These are phyloP conservation scores for Neonectria ditissima DNA, from an alignment of 2,329 filamentous ascomycete species.

Conservation along the genomic window DNA sequence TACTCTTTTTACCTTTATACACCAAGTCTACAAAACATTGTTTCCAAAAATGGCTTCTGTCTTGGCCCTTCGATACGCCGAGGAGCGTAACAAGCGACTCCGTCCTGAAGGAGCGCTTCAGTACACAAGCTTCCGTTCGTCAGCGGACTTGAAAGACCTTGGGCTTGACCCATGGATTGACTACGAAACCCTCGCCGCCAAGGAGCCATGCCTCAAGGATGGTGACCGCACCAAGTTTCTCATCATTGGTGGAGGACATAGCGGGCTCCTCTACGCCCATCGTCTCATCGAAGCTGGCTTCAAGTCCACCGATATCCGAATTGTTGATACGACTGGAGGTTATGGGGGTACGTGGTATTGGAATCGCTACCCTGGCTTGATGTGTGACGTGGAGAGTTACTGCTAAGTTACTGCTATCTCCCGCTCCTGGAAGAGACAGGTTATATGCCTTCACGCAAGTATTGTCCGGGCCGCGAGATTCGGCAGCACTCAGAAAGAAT, in stretches of 20 bases:
- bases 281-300: slow-evolving; percentile 42
- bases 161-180: slow-evolving; percentile 51
- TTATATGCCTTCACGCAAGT: slow-evolving; percentile 67
- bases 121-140: not conserved
- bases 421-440: slow-evolving; percentile 70
- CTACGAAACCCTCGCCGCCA: slow-evolving; percentile 40
- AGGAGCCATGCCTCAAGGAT: slow-evolving; percentile 34
- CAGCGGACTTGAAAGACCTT: too few species aligned
- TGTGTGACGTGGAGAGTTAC: slow-evolving; percentile 71
- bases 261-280: slow-evolving; percentile 49
- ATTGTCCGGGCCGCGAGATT: slow-evolving; percentile 57
- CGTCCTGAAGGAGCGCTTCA: slow-evolving; percentile 44
- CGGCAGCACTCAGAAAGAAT: slow-evolving; percentile 35
- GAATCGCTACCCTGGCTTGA: slow-evolving; percentile 62
- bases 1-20: too few species aligned
- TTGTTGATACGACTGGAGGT: slow-evolving; percentile 35
- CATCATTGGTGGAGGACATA: slow-evolving; percentile 52
- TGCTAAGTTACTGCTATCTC: too few species aligned
- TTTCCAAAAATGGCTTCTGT: too few species aligned
- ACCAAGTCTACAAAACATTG: too few species aligned
- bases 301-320: slow-evolving; percentile 50
- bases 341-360: slow-evolving; percentile 47
- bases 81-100: slow-evolving; percentile 51
- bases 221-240: slow-evolving; percentile 42
- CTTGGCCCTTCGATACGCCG: slow-evolving; percentile 37